Conservation (phyloP, 1,139 yeast species). For the Hanseniaspora gamundiae region DNA sequence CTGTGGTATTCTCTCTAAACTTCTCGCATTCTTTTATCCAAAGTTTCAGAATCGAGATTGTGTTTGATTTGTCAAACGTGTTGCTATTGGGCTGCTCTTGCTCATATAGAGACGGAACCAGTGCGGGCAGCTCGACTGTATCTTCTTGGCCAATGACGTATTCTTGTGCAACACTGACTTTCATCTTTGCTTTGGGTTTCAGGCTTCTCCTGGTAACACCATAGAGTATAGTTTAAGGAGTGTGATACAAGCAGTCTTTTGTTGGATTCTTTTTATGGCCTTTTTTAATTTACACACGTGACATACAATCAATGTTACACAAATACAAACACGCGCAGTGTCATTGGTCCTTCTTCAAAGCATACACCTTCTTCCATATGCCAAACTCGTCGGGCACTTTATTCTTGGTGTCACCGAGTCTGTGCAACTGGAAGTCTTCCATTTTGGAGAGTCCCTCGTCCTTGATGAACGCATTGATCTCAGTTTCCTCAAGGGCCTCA, state of each 20-base stretch:
- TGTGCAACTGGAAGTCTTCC: background rate
- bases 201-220: background rate
- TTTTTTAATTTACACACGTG: no score
- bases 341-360: no score
- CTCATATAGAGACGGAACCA: background rate
- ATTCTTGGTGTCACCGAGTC: slow-evolving; percentile 1
- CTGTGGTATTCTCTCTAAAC: slow-evolving; percentile 9
- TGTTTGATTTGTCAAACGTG: background rate
- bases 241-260: no score
- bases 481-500: background rate
- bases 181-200: background rate
- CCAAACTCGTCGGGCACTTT: background rate
- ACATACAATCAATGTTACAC: no score
- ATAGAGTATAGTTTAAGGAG: no score
- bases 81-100: background rate
- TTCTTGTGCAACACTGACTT: background rate
- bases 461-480: background rate
- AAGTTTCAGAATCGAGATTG: slow-evolving; percentile 13
- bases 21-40: slow-evolving; percentile 20
- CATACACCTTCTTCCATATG: background rate
- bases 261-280: no score
- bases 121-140: background rate
- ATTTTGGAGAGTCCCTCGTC: background rate
- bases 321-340: no score
- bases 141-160: background rate